phyloP scores from a whole-genome alignment of 192 early-diverging fungal species.

The Bifiguratus adelaidae region DNA sequence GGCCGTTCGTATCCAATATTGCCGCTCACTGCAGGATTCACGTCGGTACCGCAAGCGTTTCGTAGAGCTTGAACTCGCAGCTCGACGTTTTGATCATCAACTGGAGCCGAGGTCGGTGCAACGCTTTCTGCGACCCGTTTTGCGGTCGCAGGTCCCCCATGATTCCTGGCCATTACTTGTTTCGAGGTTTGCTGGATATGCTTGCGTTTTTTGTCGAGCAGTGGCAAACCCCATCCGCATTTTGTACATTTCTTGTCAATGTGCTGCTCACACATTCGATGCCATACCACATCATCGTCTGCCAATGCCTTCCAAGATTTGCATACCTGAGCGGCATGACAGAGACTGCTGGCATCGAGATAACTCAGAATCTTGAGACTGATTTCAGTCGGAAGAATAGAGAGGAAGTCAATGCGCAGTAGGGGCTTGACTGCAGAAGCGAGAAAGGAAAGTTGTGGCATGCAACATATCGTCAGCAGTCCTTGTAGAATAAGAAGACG shows the following conservation, averaged over 20 bases:
- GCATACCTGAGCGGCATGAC: conserved; percentile 83
- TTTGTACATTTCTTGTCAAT: conserved; percentile 91
- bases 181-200: not conserved
- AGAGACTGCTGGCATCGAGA: conserved; percentile 85
- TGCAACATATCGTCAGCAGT: conserved; percentile 69
- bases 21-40: not conserved
- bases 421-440: conserved; percentile 57
- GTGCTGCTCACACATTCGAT: conserved; percentile 95
- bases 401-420: conserved; percentile 77
- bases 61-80: not conserved
- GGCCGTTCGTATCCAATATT: no score
- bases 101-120: not conserved
- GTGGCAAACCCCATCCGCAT: conserved; percentile 96
- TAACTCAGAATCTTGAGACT: conserved; percentile 79
- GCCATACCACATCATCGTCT: conserved; percentile 92
- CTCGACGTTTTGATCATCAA: not conserved
- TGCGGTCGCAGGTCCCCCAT: not conserved
- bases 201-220: conserved; percentile 52
- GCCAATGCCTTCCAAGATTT: conserved; percentile 72
- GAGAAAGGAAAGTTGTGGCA: conserved; percentile 80
- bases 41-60: not conserved
- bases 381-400: conserved; percentile 66
- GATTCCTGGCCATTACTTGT: not conserved
- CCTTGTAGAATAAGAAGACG: conserved; percentile 64
- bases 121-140: not conserved